Percentiles rank a stretch among this genome's conserved stretches.
phyloP scores from a whole-genome alignment of 495 filamentous ascomycete species.

The Tirmania nivea region DNA sequence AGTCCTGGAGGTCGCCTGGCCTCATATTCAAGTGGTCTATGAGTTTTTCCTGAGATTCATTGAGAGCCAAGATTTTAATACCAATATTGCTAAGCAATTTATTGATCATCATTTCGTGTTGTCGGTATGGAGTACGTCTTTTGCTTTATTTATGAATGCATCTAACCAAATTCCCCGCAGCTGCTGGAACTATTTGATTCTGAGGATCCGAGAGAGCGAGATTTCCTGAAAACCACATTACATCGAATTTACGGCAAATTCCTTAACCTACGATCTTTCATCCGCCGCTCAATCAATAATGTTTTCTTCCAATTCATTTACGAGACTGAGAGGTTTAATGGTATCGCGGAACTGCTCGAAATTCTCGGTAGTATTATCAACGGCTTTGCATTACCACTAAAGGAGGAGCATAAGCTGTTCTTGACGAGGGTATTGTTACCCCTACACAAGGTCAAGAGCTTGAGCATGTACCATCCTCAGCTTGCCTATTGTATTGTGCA shows the following conservation, averaged over 20 bases:
- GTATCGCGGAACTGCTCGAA: slow-evolving; percentile 87
- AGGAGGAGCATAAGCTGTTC: slow-evolving; percentile 98
- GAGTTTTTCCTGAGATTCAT: slow-evolving; percentile 99
- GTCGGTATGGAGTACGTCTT: slow-evolving; percentile 32
- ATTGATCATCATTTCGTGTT: slow-evolving; percentile 97
- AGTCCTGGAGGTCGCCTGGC: slow-evolving; percentile 95
- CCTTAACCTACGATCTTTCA: slow-evolving; percentile 89
- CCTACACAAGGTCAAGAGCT: slow-evolving; percentile 90
- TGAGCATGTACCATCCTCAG: slow-evolving; percentile 99
- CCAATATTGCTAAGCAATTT: slow-evolving; percentile 96
- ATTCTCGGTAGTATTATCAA: slow-evolving; percentile 99
- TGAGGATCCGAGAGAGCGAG: slow-evolving; percentile 87
- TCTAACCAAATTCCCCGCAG: slow-evolving; percentile 18
- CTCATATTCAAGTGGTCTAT: slow-evolving; percentile 97
- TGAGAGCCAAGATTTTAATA: slow-evolving; percentile 99
- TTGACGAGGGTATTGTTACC: slow-evolving; percentile 81
- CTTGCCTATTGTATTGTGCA: slow-evolving; percentile 98
- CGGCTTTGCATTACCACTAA: slow-evolving; percentile 86
- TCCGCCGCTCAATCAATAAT: slow-evolving; percentile 96
- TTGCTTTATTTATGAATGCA: too few species aligned
- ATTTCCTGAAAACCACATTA: slow-evolving; percentile 94
- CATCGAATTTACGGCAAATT: slow-evolving; percentile 99
- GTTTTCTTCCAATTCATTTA: slow-evolving; percentile 99
- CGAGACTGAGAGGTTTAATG: slow-evolving; percentile 96
- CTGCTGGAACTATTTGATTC: slow-evolving; percentile 97